These are phyloP conservation scores for Staphylotrichum tortipilum DNA, from an alignment of 495 filamentous ascomycete species.

Conservation along the genomic window DNA sequence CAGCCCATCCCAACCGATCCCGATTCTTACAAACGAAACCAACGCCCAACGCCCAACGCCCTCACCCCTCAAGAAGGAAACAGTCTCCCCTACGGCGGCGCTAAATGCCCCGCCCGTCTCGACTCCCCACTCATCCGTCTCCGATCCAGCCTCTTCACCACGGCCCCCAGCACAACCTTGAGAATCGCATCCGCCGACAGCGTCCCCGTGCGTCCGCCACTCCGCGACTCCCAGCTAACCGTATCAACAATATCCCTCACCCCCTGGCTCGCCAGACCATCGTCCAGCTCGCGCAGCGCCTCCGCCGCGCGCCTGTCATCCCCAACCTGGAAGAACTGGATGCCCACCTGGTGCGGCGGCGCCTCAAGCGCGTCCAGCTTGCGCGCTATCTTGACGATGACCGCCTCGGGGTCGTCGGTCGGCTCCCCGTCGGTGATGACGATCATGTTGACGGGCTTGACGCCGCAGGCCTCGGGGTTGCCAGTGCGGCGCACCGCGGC, in stretches of 20 bases:
- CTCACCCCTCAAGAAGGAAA: neutral
- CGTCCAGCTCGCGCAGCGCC: slow-evolving; percentile 69
- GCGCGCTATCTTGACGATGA: slow-evolving; percentile 58
- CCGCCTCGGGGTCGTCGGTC: slow-evolving; percentile 60
- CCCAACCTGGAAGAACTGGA: slow-evolving; percentile 97
- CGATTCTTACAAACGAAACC: too few relatives aligned
- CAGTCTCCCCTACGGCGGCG: neutral
- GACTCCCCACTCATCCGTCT: slow-evolving; percentile 11
- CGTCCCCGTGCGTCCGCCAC: slow-evolving; percentile 28
- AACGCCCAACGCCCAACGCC: neutral
- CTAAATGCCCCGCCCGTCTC: neutral
- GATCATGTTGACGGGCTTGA: slow-evolving; percentile 89
- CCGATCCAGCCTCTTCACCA: slow-evolving; percentile 55
- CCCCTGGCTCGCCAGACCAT: slow-evolving; percentile 51
- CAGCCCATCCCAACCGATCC: too few relatives aligned
- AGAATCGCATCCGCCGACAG: slow-evolving; percentile 58
- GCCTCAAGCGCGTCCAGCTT: slow-evolving; percentile 65
- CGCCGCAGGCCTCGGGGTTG: slow-evolving; percentile 35
- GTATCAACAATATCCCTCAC: slow-evolving; percentile 93
- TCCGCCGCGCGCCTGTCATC: slow-evolving; percentile 54
- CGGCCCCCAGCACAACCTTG: slow-evolving; percentile 74
- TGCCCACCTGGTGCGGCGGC: slow-evolving; percentile 76
- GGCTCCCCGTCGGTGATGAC: slow-evolving; percentile 87
- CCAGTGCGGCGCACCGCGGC: slow-evolving; percentile 26
- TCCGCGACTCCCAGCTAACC: slow-evolving; percentile 54